phyloP scores from a whole-genome alignment of 2,329 filamentous ascomycete genomes.

The Nannizziopsis arthrosporioides region DNA sequence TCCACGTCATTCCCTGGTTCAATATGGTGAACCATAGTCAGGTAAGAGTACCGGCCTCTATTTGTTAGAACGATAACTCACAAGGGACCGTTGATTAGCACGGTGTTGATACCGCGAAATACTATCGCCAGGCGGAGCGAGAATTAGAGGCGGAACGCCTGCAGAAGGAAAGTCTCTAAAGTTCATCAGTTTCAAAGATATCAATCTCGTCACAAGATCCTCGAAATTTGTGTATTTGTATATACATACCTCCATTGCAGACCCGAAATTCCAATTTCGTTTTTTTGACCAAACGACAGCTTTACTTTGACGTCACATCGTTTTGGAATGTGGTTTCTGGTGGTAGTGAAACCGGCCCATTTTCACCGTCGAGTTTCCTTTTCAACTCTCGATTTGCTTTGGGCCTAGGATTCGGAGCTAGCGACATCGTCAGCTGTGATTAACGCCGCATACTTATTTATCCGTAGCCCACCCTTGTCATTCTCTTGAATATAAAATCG shows the following conservation, averaged over 20 bases:
- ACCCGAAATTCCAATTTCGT: background rate
- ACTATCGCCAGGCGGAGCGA: conserved; percentile 88
- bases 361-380: conserved; percentile 37
- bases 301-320: background rate
- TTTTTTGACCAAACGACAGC: background rate
- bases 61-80: background rate
- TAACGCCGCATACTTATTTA: no score
- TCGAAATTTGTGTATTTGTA: conserved; percentile 6
- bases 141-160: conserved; percentile 71
- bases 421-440: conserved; percentile 8
- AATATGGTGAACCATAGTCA: conserved; percentile 94
- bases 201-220: conserved; percentile 11
- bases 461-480: conserved; percentile 53
- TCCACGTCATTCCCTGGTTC: conserved; percentile 85
- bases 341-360: background rate
- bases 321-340: no score
- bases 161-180: conserved; percentile 20
- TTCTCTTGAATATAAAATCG: conserved; percentile 98
- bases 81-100: conserved; percentile 45
- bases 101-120: conserved; percentile 95
- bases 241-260: conserved; percentile 8
- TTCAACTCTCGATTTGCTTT: conserved; percentile 55
- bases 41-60: conserved; percentile 30
- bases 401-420: conserved; percentile 51
- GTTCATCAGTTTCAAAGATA: conserved; percentile 13